These are phyloP conservation scores for Petunia secreta DNA, from an alignment of 257 asterid genomes.

Conservation along the genomic window DNA sequence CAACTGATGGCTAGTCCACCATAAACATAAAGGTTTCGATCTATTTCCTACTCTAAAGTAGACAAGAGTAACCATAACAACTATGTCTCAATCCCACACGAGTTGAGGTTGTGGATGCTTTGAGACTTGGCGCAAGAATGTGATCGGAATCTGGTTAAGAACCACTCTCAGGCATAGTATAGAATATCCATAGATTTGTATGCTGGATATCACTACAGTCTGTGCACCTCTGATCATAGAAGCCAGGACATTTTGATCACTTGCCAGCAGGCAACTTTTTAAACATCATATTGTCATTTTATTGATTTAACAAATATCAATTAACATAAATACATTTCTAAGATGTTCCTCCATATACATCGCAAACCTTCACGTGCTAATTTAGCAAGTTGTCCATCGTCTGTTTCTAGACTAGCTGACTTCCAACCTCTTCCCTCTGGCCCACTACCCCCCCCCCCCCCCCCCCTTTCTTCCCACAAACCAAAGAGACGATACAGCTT, in stretches of 20 bases:
- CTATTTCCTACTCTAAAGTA: background rate
- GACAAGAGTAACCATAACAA: background rate
- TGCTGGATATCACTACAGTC: background rate
- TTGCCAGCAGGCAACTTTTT: background rate
- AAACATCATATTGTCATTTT: background rate
- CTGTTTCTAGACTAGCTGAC: background rate
- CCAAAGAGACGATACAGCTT: background rate
- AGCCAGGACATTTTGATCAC: background rate
- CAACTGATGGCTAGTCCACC: no score
- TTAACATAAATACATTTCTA: background rate
- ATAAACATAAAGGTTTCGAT: no score
- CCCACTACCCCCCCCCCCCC: background rate
- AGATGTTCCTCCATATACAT: background rate
- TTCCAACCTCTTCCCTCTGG: background rate
- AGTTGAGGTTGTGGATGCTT: background rate
- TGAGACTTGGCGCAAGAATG: background rate
- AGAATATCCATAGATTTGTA: no score
- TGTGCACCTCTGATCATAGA: background rate
- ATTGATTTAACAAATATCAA: background rate
- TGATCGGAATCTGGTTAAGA: no score
- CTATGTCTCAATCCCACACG: background rate
- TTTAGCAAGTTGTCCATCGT: background rate
- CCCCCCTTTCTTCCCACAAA: background rate
- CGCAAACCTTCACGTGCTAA: background rate
- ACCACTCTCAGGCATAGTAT: no score